A percentile compares a stretch with the other conserved stretches of the same genome.
These are phyloP conservation scores for Tillandsia leiboldiana DNA, from an alignment of 176 grass and related monocot species.

Conservation along the genomic window DNA sequence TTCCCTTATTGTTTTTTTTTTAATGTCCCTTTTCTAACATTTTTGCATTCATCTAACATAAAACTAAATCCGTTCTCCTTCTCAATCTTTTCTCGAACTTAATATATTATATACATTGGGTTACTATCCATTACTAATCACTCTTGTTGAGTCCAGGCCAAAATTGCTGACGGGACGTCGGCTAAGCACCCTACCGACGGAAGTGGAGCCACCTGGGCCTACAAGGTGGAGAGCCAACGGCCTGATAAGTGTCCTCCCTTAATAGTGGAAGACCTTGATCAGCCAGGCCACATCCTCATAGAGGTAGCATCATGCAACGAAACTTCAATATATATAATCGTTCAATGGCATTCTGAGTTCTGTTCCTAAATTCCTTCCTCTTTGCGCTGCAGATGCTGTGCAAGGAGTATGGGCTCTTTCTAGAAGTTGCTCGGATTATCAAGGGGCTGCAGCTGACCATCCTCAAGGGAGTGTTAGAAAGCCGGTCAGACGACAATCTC, in stretches of 20 bases:
- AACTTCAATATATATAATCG: neutral
- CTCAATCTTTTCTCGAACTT: neutral
- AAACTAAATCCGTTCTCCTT: too few species aligned
- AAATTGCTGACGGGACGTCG: neutral
- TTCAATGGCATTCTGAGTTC: neutral
- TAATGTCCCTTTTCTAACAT: too few species aligned
- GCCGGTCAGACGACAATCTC: constrained; percentile 24
- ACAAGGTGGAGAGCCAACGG: constrained; percentile 16
- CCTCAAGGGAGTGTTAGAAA: constrained; percentile 52
- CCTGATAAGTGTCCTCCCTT: constrained; percentile 29
- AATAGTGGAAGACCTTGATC: constrained; percentile 58
- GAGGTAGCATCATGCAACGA: constrained; percentile 28
- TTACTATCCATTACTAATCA: too few species aligned
- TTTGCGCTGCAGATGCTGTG: constrained; percentile 43
- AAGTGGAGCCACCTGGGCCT: neutral
- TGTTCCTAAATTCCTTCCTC: neutral
- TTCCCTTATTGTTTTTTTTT: too few species aligned
- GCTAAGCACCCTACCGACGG: constrained; percentile 11
- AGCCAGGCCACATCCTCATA: constrained; percentile 56
- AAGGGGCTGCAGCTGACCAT: constrained; percentile 42
- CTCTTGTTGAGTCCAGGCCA: constrained; percentile 1
- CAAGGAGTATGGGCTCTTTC: constrained; percentile 40
- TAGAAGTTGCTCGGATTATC: constrained; percentile 41
- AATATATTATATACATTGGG: neutral
- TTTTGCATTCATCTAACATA: too few species aligned